Percentiles rank a stretch among this genome's conserved stretches.
Evolutionary conservation across 2,329 filamentous ascomycete genomes (phyloP).

Genomic region (Trichophyton mentagrophytes): DNA sequence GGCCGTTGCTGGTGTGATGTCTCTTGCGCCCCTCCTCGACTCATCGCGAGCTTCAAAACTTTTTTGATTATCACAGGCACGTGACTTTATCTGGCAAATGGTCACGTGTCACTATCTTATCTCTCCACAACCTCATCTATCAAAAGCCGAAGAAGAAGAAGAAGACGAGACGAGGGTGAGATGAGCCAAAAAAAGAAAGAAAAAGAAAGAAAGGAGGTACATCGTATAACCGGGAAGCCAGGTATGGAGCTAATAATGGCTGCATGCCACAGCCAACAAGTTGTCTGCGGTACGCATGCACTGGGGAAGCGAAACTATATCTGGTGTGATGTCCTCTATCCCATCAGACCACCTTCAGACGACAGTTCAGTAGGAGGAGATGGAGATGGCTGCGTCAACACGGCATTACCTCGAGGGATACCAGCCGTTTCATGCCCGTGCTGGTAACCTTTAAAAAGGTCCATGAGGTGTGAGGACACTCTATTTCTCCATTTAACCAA

Average conservation of each 20-base stretch:
- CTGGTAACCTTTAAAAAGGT: neutral
- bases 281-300: no score
- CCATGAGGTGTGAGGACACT: neutral
- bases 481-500: neutral
- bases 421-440: neutral
- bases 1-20: no score
- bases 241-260: neutral
- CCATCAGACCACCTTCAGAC: neutral
- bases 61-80: neutral
- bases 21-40: neutral
- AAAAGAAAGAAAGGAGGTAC: neutral
- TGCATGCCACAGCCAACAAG: neutral
- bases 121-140: neutral
- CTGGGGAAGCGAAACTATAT: no score
- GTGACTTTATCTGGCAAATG: neutral
- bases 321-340: neutral
- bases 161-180: neutral
- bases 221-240: neutral
- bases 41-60: neutral
- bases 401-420: neutral
- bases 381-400: neutral
- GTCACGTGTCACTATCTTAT: neutral
- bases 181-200: neutral
- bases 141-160: neutral
- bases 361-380: neutral